A percentile compares a stretch with the other conserved stretches of the same genome.
Conservation (phyloP, 768 basidiomycete genomes). For the Pulveroboletus sp. region DNA sequence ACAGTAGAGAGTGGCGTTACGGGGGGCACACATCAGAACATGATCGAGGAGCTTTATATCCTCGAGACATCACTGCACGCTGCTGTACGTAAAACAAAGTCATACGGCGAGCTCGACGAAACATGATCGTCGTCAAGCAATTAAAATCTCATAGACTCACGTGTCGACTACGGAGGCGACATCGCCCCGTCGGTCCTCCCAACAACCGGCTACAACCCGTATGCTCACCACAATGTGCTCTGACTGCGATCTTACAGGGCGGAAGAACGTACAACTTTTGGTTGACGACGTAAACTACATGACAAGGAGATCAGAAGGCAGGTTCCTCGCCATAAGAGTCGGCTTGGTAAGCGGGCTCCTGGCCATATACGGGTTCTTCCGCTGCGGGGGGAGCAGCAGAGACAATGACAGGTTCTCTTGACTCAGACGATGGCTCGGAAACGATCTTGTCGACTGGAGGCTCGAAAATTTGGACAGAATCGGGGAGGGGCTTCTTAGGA, state of each 20-base stretch:
- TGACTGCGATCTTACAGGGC: background rate
- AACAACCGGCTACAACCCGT: background rate
- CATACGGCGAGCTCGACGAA: no score
- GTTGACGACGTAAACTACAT: conserved; percentile 15
- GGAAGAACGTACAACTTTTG: conserved; percentile 13
- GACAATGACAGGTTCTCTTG: conserved; percentile 60
- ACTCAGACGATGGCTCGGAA: conserved; percentile 85
- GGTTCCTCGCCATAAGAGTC: conserved; percentile 47
- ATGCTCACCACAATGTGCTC: background rate
- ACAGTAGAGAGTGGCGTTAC: background rate
- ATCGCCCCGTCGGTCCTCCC: no score
- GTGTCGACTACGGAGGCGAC: no score
- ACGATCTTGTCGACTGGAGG: conserved; percentile 89
- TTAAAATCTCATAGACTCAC: no score
- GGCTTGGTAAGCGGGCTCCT: conserved; percentile 34
- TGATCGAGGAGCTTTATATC: background rate
- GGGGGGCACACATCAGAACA: background rate
- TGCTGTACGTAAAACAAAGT: no score
- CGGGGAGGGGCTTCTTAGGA: conserved; percentile 91
- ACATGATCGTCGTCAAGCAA: no score
- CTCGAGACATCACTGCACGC: no score
- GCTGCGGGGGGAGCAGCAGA: conserved; percentile 45
- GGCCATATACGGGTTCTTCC: conserved; percentile 44
- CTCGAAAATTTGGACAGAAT: conserved; percentile 86
- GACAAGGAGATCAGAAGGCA: conserved; percentile 48